Conservation (phyloP, 2,329 filamentous ascomycete species). For the Aspergillus pseudoterreus region DNA sequence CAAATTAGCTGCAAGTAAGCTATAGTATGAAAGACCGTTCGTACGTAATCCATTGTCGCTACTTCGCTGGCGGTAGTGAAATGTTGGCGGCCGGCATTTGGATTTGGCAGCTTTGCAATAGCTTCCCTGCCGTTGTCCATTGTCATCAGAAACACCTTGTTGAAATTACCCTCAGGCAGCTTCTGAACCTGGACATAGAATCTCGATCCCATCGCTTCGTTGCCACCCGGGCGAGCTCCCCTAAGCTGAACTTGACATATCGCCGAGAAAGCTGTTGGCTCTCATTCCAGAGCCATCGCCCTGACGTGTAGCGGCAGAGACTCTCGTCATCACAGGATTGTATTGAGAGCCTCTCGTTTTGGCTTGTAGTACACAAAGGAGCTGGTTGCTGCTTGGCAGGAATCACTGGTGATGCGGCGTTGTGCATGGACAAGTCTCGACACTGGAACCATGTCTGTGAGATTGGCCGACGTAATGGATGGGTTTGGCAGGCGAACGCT, state of each 20-base stretch:
- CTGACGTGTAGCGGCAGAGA: neutral
- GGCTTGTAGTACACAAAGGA: neutral
- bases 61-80: slow-evolving; percentile 23
- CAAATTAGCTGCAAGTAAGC: neutral
- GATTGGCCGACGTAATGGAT: no score
- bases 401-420: no score
- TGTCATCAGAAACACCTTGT: slow-evolving; percentile 7
- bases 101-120: slow-evolving; percentile 21
- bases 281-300: slow-evolving; percentile 5
- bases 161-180: neutral
- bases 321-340: neutral
- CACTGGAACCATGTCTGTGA: no score
- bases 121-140: slow-evolving; percentile 16
- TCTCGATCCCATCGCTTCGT: neutral
- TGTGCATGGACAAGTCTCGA: no score
- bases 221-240: neutral
- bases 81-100: neutral
- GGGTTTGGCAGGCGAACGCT: no score
- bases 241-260: slow-evolving; percentile 4
- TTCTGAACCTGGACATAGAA: neutral
- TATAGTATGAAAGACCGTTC: neutral
- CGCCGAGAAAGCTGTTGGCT: neutral
- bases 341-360: neutral
- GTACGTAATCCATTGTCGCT: slow-evolving; percentile 17
- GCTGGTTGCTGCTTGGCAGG: no score